Base-by-base conservation (phyloP, 306 rosid genomes). In the Lathyrus tuberosus region DNA sequence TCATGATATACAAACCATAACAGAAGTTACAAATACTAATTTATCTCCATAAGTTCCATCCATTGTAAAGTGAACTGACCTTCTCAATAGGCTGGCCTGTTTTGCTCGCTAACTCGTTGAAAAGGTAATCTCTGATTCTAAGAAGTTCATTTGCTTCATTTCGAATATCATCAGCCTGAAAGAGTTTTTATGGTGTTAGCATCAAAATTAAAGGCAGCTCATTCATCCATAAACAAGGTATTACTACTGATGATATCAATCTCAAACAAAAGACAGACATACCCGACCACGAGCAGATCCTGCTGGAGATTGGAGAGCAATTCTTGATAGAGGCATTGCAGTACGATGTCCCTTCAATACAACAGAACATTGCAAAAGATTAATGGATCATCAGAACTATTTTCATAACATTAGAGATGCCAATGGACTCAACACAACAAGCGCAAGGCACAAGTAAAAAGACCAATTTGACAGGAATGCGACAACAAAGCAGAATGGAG, bases 221-320 rank as follows among this genome's bases (percentile, higher is more conserved):
- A 33, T 66, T 43, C 73, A 40, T 38, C 17, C 20, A 78, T 40
- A 28, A 26, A 17, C 30, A 41, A 62, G 24, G 56, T 49, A 17
- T 72, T 16, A 65, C 8, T 53, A 65, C 13, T 53, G 42, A 60
- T 49, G 38, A 35, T 61, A 44, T 67, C 35, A 37, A 58, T 62
- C 73, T 62, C 56, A 56, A 57, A 71, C 53, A 15, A 33, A 76
- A 57, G 53, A 74, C 56, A 52, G 40, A 26, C 70, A 65, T 79
- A 91, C 99, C 97, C 86, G 99, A 56, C 99, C 99, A 28, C 96
- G 97, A 60, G 99, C 99, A 77, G 92, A 78, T 70, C 97, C 99
- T 4, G 88, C 97, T 33, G 95, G 97, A 72, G 99, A 80, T 62
- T 88, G 87, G 65, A 94, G 76, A 4, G 91, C 84, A 62, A 94